A percentile compares a stretch with the other conserved stretches of the same genome.
These are phyloP conservation scores for Boletus semigastroideus DNA, from an alignment of 1,284 basidiomycete genomes.

Conservation along the genomic window DNA sequence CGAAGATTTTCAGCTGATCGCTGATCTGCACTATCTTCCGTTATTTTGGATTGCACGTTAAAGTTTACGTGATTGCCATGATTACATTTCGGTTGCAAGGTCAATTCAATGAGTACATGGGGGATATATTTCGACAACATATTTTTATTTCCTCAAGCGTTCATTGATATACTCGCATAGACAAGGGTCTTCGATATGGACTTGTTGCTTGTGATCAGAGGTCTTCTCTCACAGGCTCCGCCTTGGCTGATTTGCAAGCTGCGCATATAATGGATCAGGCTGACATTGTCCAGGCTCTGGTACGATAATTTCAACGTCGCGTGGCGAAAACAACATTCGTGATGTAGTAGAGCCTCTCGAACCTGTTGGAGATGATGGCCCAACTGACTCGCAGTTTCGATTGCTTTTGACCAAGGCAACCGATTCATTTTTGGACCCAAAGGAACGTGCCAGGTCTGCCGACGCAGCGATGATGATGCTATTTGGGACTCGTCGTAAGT, in stretches of 20 bases:
- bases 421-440: not conserved
- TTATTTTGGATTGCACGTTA: too few species aligned
- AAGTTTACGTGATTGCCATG: too few species aligned
- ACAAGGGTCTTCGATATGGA: not conserved
- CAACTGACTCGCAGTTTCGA: too few species aligned
- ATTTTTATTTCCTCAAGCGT: too few species aligned
- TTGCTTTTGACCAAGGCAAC: not conserved
- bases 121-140: too few species aligned
- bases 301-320: too few species aligned
- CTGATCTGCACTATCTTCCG: conserved; percentile 50
- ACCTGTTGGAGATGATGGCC: too few species aligned
- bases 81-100: too few species aligned
- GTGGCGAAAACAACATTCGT: too few species aligned
- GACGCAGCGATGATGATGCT: not conserved
- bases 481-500: not conserved
- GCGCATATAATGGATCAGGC: not conserved
- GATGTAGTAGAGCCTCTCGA: too few species aligned
- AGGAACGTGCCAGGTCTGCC: not conserved
- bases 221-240: not conserved
- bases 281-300: too few species aligned
- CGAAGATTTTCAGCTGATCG: conserved; percentile 58
- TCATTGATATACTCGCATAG: not conserved
- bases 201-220: not conserved
- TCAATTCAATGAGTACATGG: too few species aligned
- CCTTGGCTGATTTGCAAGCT: not conserved